These are phyloP conservation scores for Dictyostelium discoideum DNA, from an alignment of 78 protist species.

Conservation along the genomic window dicty_2.7 NC_007091.3:46501-47000, in stretches of 20 bases:
- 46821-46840: slow-evolving; percentile 85
- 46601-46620: slow-evolving; percentile 99
- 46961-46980: neutral
- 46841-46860: neutral
- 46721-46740: slow-evolving; percentile 1
- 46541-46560: slow-evolving; percentile 97
- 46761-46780: slow-evolving; percentile 18
- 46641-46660: slow-evolving; percentile 96
- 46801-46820: slow-evolving; percentile 86
- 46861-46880: slow-evolving; percentile 60
- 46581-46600: slow-evolving; percentile 99
- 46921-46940: slow-evolving; percentile 92
- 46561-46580: slow-evolving; percentile 97
- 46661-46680: slow-evolving; percentile 87
- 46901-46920: slow-evolving; percentile 88
- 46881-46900: slow-evolving; percentile 62
- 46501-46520: slow-evolving; percentile 97
- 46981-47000: neutral
- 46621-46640: slow-evolving; percentile 98
- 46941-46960: slow-evolving; percentile 70
- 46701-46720: slow-evolving; percentile 30
- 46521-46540: slow-evolving; percentile 94
- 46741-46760: slow-evolving; percentile 54
- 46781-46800: slow-evolving; percentile 34
- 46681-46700: slow-evolving; percentile 90